Evolutionary conservation across 371 early-diverging fungal genomes (phyloP), one percentile per base, ranked within the genome.

Genomic region (Capniomyces stellatus): DNA sequence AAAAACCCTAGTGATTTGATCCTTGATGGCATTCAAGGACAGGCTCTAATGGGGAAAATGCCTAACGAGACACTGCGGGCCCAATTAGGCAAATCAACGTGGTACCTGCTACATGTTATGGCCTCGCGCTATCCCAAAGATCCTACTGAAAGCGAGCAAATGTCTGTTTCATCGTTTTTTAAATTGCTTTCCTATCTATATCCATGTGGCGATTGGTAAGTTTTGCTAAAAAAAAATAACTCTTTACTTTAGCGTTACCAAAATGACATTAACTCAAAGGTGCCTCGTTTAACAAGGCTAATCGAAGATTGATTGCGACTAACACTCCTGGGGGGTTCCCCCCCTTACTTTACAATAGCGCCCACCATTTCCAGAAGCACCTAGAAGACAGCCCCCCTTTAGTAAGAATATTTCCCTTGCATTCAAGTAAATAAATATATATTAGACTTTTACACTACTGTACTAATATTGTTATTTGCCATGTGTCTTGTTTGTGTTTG

Each of bases 161-260:
- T 72, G n/a, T 81, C 91, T 2, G 64, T 89, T 47, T 64, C 74
- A 27, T 77, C 79, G 46, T 97, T 89, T 58, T 73, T 98, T 56
- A 73, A 75, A 53, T 60, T 92, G 13, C 76, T 99, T 52, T 83
- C 90, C 2, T 71, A 86, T 55, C 63, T 98, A 29, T 99, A 95
- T 68, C 99, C 99, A 10, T 99, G 99, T 63, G 93, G 92, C 39
- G 92, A 94, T 69, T 99, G 98, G 86, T 85, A 76, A 71, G 54
- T 56, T 22, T 29, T 13, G 13, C 6, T 35, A 35, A 35, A n/a
- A n/a, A n/a, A n/a, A n/a, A n/a, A n/a, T n/a, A n/a, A n/a, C n/a
- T n/a, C n/a, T n/a, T n/a, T n/a, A n/a, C n/a, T n/a, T n/a, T n/a
- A n/a, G n/a, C n/a, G n/a, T n/a, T n/a, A n/a, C n/a, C n/a, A n/a